A percentile compares a stretch with the other conserved stretches of the same genome.
Evolutionary conservation across 2,329 filamentous ascomycete genomes (phyloP).

Genomic region (Niveomyces coronatus): DNA sequence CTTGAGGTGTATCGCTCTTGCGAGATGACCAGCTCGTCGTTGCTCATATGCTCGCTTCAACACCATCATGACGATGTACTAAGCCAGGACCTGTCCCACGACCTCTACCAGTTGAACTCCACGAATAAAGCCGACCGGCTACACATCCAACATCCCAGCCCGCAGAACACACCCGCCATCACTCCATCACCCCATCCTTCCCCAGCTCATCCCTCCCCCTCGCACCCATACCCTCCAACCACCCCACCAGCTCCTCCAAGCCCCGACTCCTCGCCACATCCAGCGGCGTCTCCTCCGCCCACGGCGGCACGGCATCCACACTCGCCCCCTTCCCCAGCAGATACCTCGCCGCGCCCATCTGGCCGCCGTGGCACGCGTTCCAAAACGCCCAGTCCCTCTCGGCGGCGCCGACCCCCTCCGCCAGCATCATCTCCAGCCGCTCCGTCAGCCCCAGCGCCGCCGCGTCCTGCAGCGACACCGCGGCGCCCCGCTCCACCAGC

Average conservation of each 20-base stretch:
- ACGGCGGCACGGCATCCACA: slow-evolving; percentile 21
- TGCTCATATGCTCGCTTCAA: no score
- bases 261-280: slow-evolving; percentile 8
- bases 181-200: no score
- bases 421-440: slow-evolving; percentile 6
- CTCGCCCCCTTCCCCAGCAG: slow-evolving; percentile 7
- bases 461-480: slow-evolving; percentile 10
- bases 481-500: slow-evolving; percentile 12
- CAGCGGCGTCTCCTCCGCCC: slow-evolving; percentile 38
- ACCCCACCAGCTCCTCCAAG: slow-evolving; percentile 6
- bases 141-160: no score
- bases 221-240: slow-evolving; percentile 7
- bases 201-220: not conserved
- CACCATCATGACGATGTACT: no score
- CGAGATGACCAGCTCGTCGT: no score
- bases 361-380: slow-evolving; percentile 13
- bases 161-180: no score
- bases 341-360: slow-evolving; percentile 10
- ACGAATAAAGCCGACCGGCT: no score
- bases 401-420: not conserved
- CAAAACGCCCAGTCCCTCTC: slow-evolving; percentile 10
- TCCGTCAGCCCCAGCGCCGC: slow-evolving; percentile 12
- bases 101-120: no score
- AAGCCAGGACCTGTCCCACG: no score
- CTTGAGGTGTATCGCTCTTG: no score